These are phyloP conservation scores for Phialocephala sp. DNA, from an alignment of 2,329 filamentous ascomycete genomes.

Conservation along the genomic window DNA sequence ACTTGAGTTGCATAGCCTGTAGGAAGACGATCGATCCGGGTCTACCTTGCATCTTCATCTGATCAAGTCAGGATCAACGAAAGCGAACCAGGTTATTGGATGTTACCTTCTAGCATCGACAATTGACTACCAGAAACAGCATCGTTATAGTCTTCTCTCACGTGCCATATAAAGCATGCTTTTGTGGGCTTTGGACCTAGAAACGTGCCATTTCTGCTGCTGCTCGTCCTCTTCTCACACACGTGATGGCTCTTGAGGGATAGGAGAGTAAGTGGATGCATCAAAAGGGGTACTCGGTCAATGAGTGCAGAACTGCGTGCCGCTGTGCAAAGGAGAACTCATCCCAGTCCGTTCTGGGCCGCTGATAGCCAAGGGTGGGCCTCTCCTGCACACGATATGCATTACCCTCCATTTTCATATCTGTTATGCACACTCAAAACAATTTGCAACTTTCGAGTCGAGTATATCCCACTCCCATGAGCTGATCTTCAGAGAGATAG, in stretches of 20 bases:
- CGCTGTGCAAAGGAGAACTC: not conserved
- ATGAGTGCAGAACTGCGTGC: not conserved
- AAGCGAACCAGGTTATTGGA: not conserved
- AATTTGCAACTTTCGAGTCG: not conserved
- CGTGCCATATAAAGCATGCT: constrained; percentile 20
- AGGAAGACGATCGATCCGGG: constrained; percentile 36
- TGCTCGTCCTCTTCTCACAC: constrained; percentile 19
- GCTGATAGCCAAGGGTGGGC: constrained; percentile 5
- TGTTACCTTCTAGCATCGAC: constrained; percentile 26
- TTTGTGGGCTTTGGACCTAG: constrained; percentile 26
- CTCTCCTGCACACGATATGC: constrained; percentile 8
- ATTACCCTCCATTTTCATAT: constrained; percentile 9
- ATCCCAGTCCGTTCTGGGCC: constrained; percentile 10
- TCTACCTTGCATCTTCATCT: constrained; percentile 49
- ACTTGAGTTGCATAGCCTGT: constrained; percentile 44
- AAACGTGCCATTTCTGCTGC: constrained; percentile 19
- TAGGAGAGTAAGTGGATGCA: constrained; percentile 12
- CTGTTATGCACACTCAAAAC: constrained; percentile 16
- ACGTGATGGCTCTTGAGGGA: constrained; percentile 23
- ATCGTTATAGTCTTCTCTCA: not conserved
- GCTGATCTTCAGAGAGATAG: constrained; percentile 3
- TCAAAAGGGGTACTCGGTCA: constrained; percentile 20
- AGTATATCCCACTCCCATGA: constrained; percentile 1
- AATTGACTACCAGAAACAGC: constrained; percentile 26
- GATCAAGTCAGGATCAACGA: constrained; percentile 15